Conservation (phyloP, 83 land plant species). For the Picea abies region DNA sequence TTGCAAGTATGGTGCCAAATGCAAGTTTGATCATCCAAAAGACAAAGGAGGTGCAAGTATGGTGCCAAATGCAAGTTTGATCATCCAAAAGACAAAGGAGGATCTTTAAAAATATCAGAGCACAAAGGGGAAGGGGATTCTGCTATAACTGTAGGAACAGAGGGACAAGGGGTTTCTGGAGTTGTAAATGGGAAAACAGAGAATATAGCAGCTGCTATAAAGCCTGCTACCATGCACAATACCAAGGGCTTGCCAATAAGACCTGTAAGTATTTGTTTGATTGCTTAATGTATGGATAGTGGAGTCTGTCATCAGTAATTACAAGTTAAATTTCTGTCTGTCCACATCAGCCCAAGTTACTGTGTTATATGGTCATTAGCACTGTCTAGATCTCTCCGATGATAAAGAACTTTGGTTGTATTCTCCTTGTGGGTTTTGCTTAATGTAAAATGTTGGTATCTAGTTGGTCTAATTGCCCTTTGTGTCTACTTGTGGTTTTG, state of each 20-base stretch:
- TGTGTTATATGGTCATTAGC: not conserved
- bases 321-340: not conserved
- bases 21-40: constrained; percentile 67
- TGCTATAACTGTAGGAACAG: constrained; percentile 3
- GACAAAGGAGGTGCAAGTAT: not conserved
- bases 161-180: constrained; percentile 11
- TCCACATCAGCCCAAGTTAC: not conserved
- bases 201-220: constrained; percentile 15
- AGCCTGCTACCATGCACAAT: constrained; percentile 54
- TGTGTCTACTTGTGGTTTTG: not conserved
- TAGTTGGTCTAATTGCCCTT: not conserved
- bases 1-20: constrained; percentile 62
- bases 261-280: constrained; percentile 39
- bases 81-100: constrained; percentile 56
- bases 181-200: constrained; percentile 22
- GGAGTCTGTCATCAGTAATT: not conserved
- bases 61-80: too few species aligned
- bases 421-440: not conserved
- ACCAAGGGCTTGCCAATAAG: constrained; percentile 74
- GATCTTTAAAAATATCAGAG: constrained; percentile 25
- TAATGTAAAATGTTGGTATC: not conserved
- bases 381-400: not conserved
- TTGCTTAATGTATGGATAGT: not conserved
- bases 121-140: constrained; percentile 17
- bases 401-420: not conserved